Evolutionary conservation across 1,284 basidiomycete genomes (phyloP).

Genomic region (Ceratobasidium sp.): DNA sequence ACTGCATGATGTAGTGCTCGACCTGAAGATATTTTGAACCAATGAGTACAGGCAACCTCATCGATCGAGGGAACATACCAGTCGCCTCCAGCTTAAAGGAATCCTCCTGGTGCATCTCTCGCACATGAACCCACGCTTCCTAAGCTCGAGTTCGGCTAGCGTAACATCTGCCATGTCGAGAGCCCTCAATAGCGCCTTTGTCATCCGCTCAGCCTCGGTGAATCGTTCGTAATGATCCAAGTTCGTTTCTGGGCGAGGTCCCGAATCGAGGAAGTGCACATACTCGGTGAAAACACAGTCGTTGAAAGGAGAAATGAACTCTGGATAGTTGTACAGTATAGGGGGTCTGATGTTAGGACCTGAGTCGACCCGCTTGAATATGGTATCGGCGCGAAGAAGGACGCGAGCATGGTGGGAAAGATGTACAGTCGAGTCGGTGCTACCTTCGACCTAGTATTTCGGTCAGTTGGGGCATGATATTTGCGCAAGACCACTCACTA

Average conservation of each 20-base stretch:
- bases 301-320: neutral
- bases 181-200: neutral
- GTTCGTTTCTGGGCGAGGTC: neutral
- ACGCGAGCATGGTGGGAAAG: neutral
- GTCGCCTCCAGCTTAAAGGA: neutral
- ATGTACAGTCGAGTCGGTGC: neutral
- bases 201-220: neutral
- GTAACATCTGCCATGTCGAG: conserved; percentile 1
- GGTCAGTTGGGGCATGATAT: neutral
- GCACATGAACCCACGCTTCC: neutral
- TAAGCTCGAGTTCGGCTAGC: neutral
- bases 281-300: neutral
- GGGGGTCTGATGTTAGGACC: neutral
- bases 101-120: neutral
- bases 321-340: neutral
- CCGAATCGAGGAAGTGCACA: neutral
- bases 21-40: neutral
- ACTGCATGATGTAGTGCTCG: neutral
- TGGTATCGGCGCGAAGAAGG: conserved; percentile 18
- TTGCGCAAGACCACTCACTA: neutral
- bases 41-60: neutral
- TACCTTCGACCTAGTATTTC: neutral
- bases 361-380: neutral
- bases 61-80: neutral
- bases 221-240: neutral